Percentiles rank a stretch among this genome's conserved stretches.
Evolutionary conservation across 139 green algal genomes (phyloP).

Genomic region (Closterium sp.): DNA sequence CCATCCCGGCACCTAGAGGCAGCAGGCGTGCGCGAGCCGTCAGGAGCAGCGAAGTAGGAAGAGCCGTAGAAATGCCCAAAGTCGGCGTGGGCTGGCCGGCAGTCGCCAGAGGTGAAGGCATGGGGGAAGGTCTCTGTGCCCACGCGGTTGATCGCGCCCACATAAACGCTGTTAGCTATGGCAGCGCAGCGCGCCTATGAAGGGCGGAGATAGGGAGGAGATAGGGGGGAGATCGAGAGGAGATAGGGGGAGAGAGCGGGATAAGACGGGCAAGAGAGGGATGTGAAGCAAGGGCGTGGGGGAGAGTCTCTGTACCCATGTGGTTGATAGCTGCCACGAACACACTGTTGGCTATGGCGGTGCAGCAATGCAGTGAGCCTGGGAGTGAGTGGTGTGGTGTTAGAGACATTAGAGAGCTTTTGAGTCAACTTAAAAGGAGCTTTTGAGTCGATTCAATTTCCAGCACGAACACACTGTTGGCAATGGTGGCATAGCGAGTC

Average conservation of each 20-base stretch:
- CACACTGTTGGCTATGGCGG: slow-evolving; percentile 81
- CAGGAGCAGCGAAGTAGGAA: slow-evolving; percentile 88
- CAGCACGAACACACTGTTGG: slow-evolving; percentile 81
- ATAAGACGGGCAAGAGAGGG: background rate
- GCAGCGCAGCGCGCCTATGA: slow-evolving; percentile 80
- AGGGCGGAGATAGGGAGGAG: background rate
- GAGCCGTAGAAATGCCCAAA: slow-evolving; percentile 77
- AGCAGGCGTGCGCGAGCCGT: slow-evolving; percentile 76
- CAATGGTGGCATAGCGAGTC: slow-evolving; percentile 82
- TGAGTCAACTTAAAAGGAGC: too few species aligned
- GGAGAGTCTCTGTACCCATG: slow-evolving; percentile 91
- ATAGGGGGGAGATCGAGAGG: background rate
- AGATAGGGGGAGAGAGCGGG: background rate
- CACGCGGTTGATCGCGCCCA: slow-evolving; percentile 86
- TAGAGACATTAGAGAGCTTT: too few species aligned
- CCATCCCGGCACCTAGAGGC: slow-evolving; percentile 77
- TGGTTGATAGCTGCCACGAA: slow-evolving; percentile 84
- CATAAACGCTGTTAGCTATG: slow-evolving; percentile 80
- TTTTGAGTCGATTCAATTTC: too few species aligned
- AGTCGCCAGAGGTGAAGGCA: slow-evolving; percentile 90
- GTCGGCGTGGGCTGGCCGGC: slow-evolving; percentile 83
- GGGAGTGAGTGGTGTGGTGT: background rate
- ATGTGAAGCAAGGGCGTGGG: slow-evolving; percentile 83
- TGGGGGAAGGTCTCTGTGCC: slow-evolving; percentile 92
- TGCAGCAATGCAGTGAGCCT: slow-evolving; percentile 69